A percentile compares a stretch with the other conserved stretches of the same genome.
Evolutionary conservation across 805 yeast species (phyloP).

Genomic region (Yamadazyma akitaensis): DNA sequence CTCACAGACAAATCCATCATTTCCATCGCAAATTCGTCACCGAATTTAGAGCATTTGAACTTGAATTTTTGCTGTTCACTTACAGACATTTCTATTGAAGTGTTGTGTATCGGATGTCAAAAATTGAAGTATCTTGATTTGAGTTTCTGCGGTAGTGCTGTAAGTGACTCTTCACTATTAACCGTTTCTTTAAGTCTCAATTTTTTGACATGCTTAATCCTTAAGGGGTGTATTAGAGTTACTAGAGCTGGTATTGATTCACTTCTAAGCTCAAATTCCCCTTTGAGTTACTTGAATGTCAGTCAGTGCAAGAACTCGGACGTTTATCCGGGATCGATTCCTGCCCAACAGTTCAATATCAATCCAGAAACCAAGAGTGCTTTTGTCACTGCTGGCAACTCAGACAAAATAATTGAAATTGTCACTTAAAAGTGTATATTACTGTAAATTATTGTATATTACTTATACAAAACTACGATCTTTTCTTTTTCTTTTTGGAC

Average conservation of each 20-base stretch:
- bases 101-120: conserved; percentile 64
- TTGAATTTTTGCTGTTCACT: conserved; percentile 74
- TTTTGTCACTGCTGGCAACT: conserved; percentile 52
- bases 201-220: conserved; percentile 44
- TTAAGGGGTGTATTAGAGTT: conserved; percentile 72
- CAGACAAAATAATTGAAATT: conserved; percentile 55
- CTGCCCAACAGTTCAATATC: conserved; percentile 52
- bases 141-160: conserved; percentile 78
- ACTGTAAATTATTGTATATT: conserved; percentile 1
- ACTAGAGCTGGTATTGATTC: conserved; percentile 77
- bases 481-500: conserved; percentile 46
- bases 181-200: conserved; percentile 56
- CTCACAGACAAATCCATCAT: conserved; percentile 63
- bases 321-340: conserved; percentile 55
- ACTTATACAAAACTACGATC: neutral
- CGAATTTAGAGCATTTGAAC: conserved; percentile 53
- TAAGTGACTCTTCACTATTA: conserved; percentile 64
- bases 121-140: conserved; percentile 50
- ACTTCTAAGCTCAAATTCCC: conserved; percentile 52
- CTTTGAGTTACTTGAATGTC: conserved; percentile 52
- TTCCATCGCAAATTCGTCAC: conserved; percentile 59
- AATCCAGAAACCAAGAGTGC: conserved; percentile 54
- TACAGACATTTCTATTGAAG: conserved; percentile 65
- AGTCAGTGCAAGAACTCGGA: conserved; percentile 74
- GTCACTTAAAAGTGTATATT: conserved; percentile 9